A percentile compares a stretch with the other conserved stretches of the same genome.
Conservation (phyloP, 176 grass and related monocot species). For the Carex parvula region DNA sequence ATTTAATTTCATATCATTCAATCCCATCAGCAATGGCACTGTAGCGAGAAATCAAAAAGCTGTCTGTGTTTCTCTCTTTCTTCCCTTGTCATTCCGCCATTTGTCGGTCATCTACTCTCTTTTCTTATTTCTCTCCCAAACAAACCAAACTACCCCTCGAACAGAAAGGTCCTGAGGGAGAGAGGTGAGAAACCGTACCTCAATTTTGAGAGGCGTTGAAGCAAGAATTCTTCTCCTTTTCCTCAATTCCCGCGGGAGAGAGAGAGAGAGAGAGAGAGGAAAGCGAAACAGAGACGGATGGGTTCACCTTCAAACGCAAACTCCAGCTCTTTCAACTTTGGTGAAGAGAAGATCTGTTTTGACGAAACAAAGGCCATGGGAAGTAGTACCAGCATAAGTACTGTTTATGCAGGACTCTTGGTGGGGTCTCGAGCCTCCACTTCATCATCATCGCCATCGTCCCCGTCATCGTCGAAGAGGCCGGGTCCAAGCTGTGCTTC, state of each 20-base stretch:
- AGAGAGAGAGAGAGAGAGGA: neutral
- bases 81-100: slow-evolving; percentile 1
- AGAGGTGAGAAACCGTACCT: neutral
- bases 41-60: slow-evolving; percentile 22
- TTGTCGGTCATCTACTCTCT: slow-evolving; percentile 30
- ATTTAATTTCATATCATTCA: slow-evolving; percentile 16
- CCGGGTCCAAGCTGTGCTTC: neutral
- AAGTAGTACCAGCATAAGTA: neutral
- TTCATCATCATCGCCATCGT: neutral
- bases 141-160: slow-evolving; percentile 22
- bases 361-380: slow-evolving; percentile 7
- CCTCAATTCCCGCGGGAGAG: neutral
- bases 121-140: neutral
- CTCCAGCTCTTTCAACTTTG: slow-evolving; percentile 18
- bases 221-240: neutral
- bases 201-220: slow-evolving; percentile 3
- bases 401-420: neutral
- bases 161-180: neutral
- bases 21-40: slow-evolving; percentile 32
- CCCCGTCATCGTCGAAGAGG: neutral
- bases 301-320: slow-evolving; percentile 20
- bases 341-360: slow-evolving; percentile 10
- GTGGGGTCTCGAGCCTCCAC: neutral
- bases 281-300: slow-evolving; percentile 5
- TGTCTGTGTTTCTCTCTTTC: slow-evolving; percentile 14